A percentile compares a stretch with the other conserved stretches of the same genome.
Conservation (phyloP, 306 rosid species). For the Vigna hirtella region DNA sequence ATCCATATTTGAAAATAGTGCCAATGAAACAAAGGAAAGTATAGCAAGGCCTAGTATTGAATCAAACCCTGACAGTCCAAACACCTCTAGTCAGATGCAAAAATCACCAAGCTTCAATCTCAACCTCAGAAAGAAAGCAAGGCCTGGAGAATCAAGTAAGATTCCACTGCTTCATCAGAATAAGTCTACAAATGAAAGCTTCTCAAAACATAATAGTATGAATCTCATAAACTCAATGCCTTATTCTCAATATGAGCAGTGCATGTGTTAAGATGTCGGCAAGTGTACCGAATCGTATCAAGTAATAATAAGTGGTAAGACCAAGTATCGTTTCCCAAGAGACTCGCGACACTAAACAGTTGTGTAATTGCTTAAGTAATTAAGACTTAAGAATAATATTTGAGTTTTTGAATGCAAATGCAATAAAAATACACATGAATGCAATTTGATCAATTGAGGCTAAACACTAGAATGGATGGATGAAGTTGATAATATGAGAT, state of each 20-base stretch:
- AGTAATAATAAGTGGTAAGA: too few relatives aligned
- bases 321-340: too few relatives aligned
- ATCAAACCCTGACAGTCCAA: slow-evolving; percentile 64
- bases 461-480: too few relatives aligned
- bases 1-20: slow-evolving; percentile 44
- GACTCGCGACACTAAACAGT: too few relatives aligned
- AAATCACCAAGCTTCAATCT: slow-evolving; percentile 89
- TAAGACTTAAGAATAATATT: too few relatives aligned
- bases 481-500: too few relatives aligned
- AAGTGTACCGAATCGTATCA: too few relatives aligned
- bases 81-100: slow-evolving; percentile 54
- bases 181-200: slow-evolving; percentile 47
- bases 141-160: slow-evolving; percentile 60
- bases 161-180: slow-evolving; percentile 61
- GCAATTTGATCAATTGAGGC: too few relatives aligned
- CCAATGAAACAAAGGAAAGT: slow-evolving; percentile 58
- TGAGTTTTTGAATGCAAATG: too few relatives aligned
- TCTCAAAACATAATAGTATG: slow-evolving; percentile 37
- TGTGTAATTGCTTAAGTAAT: too few relatives aligned
- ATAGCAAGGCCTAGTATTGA: slow-evolving; percentile 68
- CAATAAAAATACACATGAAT: too few relatives aligned
- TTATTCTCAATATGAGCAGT: slow-evolving; percentile 35
- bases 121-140: slow-evolving; percentile 61
- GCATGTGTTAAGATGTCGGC: not conserved
- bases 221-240: slow-evolving; percentile 40